Evolutionary conservation across 345 rosid genomes (phyloP), one percentile per base, ranked within the genome.

Genomic region (Eucalyptus pumila): DNA sequence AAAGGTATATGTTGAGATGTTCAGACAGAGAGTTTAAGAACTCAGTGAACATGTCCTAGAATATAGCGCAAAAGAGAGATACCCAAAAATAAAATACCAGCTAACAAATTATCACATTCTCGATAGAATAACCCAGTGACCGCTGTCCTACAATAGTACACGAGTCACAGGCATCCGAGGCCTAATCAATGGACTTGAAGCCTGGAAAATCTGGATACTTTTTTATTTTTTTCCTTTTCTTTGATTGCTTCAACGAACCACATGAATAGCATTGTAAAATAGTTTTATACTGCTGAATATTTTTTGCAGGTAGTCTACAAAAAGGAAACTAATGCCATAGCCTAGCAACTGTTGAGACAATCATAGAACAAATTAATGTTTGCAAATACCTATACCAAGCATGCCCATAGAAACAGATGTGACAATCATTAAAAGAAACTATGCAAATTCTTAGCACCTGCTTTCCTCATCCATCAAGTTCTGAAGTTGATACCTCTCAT

Each of bases 401-500:
- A 44, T 21, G 45, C n/a, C 48, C 30, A 37, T 24, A 37, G 40
- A 14, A 52, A 86, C 67, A 34, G 45, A 51, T 42, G 62, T 8
- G 3, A 15, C 37, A 0, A 47, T 45, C 87, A 86, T 11, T 76
- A 19, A 76, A 72, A 37, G 83, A 76, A 76, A 76, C 83, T 76
- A 76, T 3, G 45, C 45, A 37, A 72, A 60, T 51, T 86, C 87
- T 86, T 86, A 50, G 65, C 65, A 97, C 99, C 97, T 93, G 94
- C 54, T 89, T 87, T 95, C 95, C 80, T 93, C 94, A 80, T 92
- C 95, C 56, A 95, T 92, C 76, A 94, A 81, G 65, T 69, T 89
- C 90, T 93, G 94, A 60, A 96, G 91, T 67, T 91, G 91, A 88
- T 90, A 90, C 90, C 91, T 95, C 86, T 96, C 98, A 89, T 96